Percentiles rank a stretch among this genome's conserved stretches.
These are phyloP conservation scores for Plectosphaerella plurivora DNA, from an alignment of 2,329 filamentous ascomycete genomes.

Conservation along the genomic window DNA sequence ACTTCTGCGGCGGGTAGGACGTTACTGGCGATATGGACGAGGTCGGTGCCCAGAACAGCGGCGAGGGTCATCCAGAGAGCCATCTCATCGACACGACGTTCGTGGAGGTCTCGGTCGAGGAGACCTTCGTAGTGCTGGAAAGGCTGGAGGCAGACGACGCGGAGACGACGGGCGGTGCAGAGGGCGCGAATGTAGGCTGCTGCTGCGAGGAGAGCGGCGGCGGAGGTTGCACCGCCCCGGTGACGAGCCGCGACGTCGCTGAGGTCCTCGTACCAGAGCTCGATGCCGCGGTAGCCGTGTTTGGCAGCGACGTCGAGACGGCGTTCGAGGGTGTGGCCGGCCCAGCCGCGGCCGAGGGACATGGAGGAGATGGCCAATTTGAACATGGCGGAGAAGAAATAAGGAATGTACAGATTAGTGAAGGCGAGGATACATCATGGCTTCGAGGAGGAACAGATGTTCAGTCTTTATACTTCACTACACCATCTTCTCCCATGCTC, in stretches of 20 bases:
- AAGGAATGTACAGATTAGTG: too few species aligned
- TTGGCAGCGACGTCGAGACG: constrained; percentile 60
- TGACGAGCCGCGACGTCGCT: constrained; percentile 51
- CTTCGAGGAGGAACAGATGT: too few species aligned
- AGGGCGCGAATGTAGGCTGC: constrained; percentile 50
- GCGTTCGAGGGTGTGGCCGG: constrained; percentile 46
- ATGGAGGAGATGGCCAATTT: constrained; percentile 1
- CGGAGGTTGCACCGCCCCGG: constrained; percentile 52
- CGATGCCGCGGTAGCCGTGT: constrained; percentile 64
- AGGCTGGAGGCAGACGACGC: constrained; percentile 69
- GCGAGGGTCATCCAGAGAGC: constrained; percentile 66
- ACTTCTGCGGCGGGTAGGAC: constrained; percentile 51
- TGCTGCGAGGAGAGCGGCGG: constrained; percentile 57
- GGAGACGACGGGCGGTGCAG: constrained; percentile 48
- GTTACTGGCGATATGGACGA: constrained; percentile 69
- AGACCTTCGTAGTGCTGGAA: constrained; percentile 75
- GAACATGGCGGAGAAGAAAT: too few species aligned
- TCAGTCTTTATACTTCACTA: too few species aligned
- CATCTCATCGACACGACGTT: constrained; percentile 55
- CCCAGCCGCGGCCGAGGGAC: constrained; percentile 29
- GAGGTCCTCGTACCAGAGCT: constrained; percentile 72
- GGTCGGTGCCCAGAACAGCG: constrained; percentile 58
- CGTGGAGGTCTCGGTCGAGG: constrained; percentile 53
- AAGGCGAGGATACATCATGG: too few species aligned
- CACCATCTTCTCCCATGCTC: too few species aligned